Conservation (phyloP, 495 filamentous ascomycete genomes). For the Daldinia bambusicola region DNA sequence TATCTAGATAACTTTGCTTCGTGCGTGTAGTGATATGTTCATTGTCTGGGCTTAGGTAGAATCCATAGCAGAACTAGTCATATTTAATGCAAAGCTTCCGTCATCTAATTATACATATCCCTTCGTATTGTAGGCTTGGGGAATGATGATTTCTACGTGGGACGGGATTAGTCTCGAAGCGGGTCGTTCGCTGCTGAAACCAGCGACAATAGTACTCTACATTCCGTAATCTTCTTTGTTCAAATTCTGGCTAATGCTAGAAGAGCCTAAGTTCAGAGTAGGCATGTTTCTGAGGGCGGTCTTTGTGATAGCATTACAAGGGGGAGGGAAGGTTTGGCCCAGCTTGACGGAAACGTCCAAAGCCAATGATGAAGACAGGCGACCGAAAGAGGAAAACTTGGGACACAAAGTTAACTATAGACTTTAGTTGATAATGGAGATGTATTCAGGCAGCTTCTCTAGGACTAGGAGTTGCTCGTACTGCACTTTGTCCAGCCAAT, state of each 20-base stretch:
- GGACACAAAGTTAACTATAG: conserved; percentile 29
- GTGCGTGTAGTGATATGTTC: background rate
- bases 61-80: conserved; percentile 13
- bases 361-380: conserved; percentile 5
- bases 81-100: conserved; percentile 1
- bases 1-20: background rate
- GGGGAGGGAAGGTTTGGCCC: background rate
- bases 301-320: conserved; percentile 13
- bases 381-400: conserved; percentile 32
- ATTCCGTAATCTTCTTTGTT: conserved; percentile 37
- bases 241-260: background rate
- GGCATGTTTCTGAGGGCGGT: conserved; percentile 12
- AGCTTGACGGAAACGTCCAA: conserved; percentile 37
- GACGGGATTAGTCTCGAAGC: conserved; percentile 8
- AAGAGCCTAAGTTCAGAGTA: background rate
- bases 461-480: background rate
- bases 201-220: conserved; percentile 13
- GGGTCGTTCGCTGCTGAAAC: conserved; percentile 29
- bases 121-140: background rate
- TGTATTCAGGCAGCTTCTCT: conserved; percentile 15
- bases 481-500: background rate
- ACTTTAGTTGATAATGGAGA: conserved; percentile 35
- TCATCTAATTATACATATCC: background rate
- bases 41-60: conserved; percentile 10
- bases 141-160: background rate